These are phyloP conservation scores for Metschnikowia aberdeeniae DNA, from an alignment of 805 yeast genomes.

Conservation along the genomic window DNA sequence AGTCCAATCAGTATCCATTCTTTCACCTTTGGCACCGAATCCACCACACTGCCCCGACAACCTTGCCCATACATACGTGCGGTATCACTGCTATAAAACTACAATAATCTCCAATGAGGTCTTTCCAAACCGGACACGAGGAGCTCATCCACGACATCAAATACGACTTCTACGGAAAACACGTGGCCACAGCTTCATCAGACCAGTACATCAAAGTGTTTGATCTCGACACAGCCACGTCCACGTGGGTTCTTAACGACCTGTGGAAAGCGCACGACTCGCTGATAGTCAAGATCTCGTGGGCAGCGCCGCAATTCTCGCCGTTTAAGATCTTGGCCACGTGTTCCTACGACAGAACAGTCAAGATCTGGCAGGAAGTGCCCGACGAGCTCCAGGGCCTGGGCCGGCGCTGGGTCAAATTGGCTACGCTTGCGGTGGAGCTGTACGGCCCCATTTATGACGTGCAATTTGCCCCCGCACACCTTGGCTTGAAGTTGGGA, in stretches of 20 bases:
- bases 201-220: slow-evolving; percentile 93
- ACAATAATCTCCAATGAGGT: slow-evolving; percentile 37
- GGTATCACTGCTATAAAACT: too few species aligned
- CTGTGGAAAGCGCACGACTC: slow-evolving; percentile 96
- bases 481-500: slow-evolving; percentile 75
- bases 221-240: slow-evolving; percentile 60
- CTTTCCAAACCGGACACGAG: slow-evolving; percentile 87
- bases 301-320: slow-evolving; percentile 90
- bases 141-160: slow-evolving; percentile 87
- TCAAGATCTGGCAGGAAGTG: slow-evolving; percentile 88
- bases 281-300: slow-evolving; percentile 71
- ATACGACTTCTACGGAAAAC: slow-evolving; percentile 89
- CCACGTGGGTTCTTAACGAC: slow-evolving; percentile 81
- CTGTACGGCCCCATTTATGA: slow-evolving; percentile 86
- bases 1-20: too few species aligned
- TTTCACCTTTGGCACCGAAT: too few species aligned
- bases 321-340: slow-evolving; percentile 78
- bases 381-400: slow-evolving; percentile 68
- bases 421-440: slow-evolving; percentile 73
- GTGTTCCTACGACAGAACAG: slow-evolving; percentile 85
- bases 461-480: slow-evolving; percentile 84
- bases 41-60: too few species aligned
- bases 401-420: slow-evolving; percentile 79
- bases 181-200: slow-evolving; percentile 90
- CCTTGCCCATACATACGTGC: too few species aligned